phyloP scores from a whole-genome alignment of 2,329 filamentous ascomycete species.

The Venturia asperata region DNA sequence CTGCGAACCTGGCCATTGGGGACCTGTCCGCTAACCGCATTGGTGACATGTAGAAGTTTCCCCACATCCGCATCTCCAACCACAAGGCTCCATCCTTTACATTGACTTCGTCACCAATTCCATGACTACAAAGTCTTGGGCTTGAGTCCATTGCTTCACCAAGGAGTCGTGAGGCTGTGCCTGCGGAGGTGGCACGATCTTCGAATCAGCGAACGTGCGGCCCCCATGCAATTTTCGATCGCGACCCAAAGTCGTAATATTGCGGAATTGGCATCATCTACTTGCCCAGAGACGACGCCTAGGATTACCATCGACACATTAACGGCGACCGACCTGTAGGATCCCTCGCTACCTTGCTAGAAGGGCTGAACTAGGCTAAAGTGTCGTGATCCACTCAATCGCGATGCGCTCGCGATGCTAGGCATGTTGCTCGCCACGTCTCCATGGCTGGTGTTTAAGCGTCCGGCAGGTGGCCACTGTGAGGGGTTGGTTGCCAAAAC shows the following conservation, averaged over 20 bases:
- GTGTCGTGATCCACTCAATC: neutral
- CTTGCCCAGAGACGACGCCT: neutral
- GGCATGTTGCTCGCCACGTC: neutral
- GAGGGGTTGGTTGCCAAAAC: neutral
- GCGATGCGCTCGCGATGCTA: neutral
- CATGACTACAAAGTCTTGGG: neutral
- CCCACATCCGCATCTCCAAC: constrained; percentile 9
- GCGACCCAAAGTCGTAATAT: constrained; percentile 9
- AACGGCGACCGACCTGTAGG: neutral
- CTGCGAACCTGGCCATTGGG: neutral
- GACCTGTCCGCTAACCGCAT: neutral
- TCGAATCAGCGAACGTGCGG: neutral
- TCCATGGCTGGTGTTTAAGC: neutral
- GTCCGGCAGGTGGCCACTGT: neutral
- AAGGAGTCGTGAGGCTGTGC: neutral
- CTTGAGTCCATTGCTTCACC: neutral
- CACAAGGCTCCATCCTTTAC: neutral
- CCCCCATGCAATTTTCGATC: neutral
- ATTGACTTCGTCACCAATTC: neutral
- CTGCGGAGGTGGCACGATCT: neutral
- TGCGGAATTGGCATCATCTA: constrained; percentile 8
- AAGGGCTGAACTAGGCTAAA: constrained; percentile 1
- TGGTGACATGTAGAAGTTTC: neutral
- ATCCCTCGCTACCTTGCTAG: neutral
- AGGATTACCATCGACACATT: constrained; percentile 1